Base-by-base conservation (phyloP, 2,329 filamentous ascomycete species). In the Microdochium trichocladiopsis region DNA sequence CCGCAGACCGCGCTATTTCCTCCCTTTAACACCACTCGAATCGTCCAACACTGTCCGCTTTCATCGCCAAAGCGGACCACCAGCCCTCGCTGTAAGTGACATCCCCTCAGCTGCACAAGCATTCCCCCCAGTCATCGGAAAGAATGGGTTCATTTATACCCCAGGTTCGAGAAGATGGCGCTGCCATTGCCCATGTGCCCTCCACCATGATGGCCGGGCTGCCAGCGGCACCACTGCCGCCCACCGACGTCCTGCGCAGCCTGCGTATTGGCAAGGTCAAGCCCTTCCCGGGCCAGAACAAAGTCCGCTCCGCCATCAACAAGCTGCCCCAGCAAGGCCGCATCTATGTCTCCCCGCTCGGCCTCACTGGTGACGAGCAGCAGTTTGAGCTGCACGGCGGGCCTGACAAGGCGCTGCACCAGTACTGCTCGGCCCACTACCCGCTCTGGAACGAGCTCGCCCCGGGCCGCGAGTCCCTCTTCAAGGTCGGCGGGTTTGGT, bases 371-470 rank as follows among this genome's bases (percentile, higher is more conserved):
- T 22, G 83, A 86, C 55, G 79, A 85, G 60, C 80, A 84, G 51
- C 78, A 83, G 37, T 75, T 73, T 47, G 73, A 73, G 1, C 77
- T 79, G 50, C 83, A 87, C 52, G 79, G 78, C 21, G 79, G 79
- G 0, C 64, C 71, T 0, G 84, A 88, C 52, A 86, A 86, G 63
- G 84, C 83, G 2, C 68, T 87, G 8, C 76, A 83, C 24, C 76
- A 74, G 4, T 80, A 86, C 59, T 82, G 78, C 62, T 72, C 75
- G 2, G 64, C 70, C 0, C 83, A 86, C 63, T 87, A 86, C 57
- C 61, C 68, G 0, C 56, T 62, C 11, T 86, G 83, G 82, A 69
- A 66, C 25, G 52, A 63, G 2, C 75, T 79, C 47, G 70, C 79
- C 49, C 82, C 82, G 0, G 62, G 70, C 0, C 74, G 72, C 2